phyloP scores from a whole-genome alignment of 2,329 filamentous ascomycete species.

The Zarea fungicola region DNA sequence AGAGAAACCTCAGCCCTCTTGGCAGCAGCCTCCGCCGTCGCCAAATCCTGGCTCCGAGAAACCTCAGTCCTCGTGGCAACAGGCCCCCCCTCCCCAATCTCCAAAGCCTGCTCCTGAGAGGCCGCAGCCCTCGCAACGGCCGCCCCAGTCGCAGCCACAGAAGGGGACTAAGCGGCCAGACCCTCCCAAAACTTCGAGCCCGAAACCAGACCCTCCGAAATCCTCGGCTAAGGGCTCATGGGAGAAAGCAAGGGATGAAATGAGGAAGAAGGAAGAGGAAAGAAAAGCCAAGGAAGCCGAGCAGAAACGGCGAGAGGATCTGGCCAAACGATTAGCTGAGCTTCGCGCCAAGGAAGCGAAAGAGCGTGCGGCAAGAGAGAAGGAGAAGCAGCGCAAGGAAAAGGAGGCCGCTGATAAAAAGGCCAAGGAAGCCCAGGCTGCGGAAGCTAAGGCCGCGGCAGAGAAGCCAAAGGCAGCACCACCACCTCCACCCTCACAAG shows the following conservation, averaged over 20 bases:
- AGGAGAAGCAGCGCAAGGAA: constrained; percentile 34
- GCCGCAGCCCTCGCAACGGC: constrained; percentile 12
- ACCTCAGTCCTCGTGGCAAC: constrained; percentile 8
- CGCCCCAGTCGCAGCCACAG: constrained; percentile 10
- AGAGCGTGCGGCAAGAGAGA: constrained; percentile 39
- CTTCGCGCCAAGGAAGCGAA: constrained; percentile 51
- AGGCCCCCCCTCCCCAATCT: constrained; percentile 14
- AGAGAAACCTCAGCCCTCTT: too few species aligned
- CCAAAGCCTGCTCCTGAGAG: constrained; percentile 14
- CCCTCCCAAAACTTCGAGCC: constrained; percentile 13
- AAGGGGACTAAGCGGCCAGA: constrained; percentile 10
- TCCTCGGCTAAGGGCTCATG: constrained; percentile 46
- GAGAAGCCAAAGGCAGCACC: constrained; percentile 21
- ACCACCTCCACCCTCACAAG: not conserved
- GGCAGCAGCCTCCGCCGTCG: too few species aligned
- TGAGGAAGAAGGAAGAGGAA: constrained; percentile 57
- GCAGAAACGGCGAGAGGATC: constrained; percentile 53
- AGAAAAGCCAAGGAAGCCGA: constrained; percentile 57
- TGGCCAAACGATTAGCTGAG: constrained; percentile 47
- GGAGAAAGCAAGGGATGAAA: constrained; percentile 67
- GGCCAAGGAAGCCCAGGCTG: constrained; percentile 23
- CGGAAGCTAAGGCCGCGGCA: constrained; percentile 19
- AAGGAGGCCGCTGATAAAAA: constrained; percentile 33
- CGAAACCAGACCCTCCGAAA: constrained; percentile 25
- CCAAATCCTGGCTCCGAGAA: constrained; percentile 10